These are phyloP conservation scores for Colletotrichum brevisporum DNA, from an alignment of 2,329 filamentous ascomycete species.

Conservation along the genomic window DNA sequence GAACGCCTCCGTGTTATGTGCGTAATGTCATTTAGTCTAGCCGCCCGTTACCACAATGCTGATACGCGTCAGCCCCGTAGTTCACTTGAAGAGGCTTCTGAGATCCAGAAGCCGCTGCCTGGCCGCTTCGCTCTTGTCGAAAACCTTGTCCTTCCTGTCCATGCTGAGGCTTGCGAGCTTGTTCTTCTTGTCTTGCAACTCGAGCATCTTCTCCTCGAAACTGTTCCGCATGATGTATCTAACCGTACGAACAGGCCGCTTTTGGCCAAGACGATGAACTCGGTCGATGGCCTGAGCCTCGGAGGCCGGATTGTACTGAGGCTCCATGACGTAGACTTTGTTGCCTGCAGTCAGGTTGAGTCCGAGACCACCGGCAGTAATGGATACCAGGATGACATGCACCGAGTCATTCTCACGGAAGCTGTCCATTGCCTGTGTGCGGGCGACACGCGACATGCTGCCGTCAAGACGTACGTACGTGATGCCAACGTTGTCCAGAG, in stretches of 20 bases:
- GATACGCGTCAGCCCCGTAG: neutral
- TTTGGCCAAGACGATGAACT: conserved; percentile 92
- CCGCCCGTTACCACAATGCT: neutral
- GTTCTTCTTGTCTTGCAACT: conserved; percentile 92
- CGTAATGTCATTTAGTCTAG: neutral
- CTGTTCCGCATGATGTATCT: conserved; percentile 91
- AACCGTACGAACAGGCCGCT: conserved; percentile 86
- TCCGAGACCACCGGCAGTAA: conserved; percentile 91
- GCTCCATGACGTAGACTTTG: conserved; percentile 97
- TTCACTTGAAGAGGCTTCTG: conserved; percentile 70
- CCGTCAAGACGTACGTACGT: conserved; percentile 88
- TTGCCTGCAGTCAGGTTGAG: conserved; percentile 91
- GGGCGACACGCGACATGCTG: conserved; percentile 82
- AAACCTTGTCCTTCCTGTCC: conserved; percentile 71
- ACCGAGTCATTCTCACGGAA: conserved; percentile 82
- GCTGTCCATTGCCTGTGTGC: conserved; percentile 80
- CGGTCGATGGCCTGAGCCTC: conserved; percentile 96
- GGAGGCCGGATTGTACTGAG: conserved; percentile 95
- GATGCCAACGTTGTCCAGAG: conserved; percentile 77
- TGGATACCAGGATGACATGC: conserved; percentile 89
- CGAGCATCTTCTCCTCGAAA: conserved; percentile 94
- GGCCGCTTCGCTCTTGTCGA: conserved; percentile 68
- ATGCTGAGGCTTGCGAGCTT: conserved; percentile 90
- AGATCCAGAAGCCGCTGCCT: conserved; percentile 74
- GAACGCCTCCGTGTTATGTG: conserved; percentile 30